Evolutionary conservation across 306 rosid species (phyloP), one percentile per base, ranked within the genome.

Genomic region (Prosopis cineraria): DNA sequence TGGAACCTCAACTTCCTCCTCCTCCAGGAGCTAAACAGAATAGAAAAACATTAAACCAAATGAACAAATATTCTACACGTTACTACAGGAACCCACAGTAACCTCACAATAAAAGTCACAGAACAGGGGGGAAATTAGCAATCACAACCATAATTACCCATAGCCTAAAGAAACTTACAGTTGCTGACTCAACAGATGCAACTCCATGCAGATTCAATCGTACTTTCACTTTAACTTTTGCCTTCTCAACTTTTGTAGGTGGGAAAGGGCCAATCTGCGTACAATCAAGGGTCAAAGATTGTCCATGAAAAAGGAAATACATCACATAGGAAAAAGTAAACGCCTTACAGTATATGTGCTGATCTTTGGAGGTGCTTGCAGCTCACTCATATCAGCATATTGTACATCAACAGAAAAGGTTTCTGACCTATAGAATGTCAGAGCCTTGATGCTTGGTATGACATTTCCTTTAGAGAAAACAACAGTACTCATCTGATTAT

Each of bases 201-300:
- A 96, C 81, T 78, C 99, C 99, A 81, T 96, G 96, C 74, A 90
- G 25, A 80, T 87, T 96, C 82, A 96, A 77, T 39, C 93, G 90
- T 63, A 75, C 98, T 85, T 79, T 96, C 68, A 93, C 94, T 88
- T 90, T 96, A 30, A 93, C 19, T 68, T 91, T 96, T 25, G 88
- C 89, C 62, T 89, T 84, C 29, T 93, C 97, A 70, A 78, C 58
- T 72, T 85, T 86, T 5, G 90, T 59, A 34, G 90, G 66, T 68
- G 90, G 91, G 47, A 96, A 93, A 45, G 98, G 98, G 70, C 98
- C 99, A 81, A 96, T 90, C 99, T 96, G 88, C 86, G 83, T 2
- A 71, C 3, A 71, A 19, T 68, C 27, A 70, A 48, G 13, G 33
- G 65, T 76, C 29, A 73, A 24, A 29, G 3, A 25, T 37, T 10